Base-by-base conservation (phyloP, 371 early-diverging fungal genomes). In the Blakeslea trispora region DNA sequence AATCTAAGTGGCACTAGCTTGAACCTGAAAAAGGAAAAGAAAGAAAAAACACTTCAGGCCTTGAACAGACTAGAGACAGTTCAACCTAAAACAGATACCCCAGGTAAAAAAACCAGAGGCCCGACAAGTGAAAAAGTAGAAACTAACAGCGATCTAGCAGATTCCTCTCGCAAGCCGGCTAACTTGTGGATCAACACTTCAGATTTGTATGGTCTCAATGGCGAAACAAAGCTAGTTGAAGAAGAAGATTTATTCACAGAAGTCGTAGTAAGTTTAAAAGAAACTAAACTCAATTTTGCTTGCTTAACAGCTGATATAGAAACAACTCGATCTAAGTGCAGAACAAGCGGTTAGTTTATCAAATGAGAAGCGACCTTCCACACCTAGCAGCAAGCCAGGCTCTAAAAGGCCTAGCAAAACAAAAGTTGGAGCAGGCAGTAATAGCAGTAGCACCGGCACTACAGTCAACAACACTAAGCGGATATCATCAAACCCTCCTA, bases 261-360 rank as follows among this genome's bases (percentile, higher is more conserved):
- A 61, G 61, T 66, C 6, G 61, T 53, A 50, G 66, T 66, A 66
- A 53, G 50, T 40, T 19, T 42, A 35, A 10, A 37, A 8, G 7
- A 21, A n/a, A 55, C n/a, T 28, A 28, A 21, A 15, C 4, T n/a
- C 5, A 19, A 1, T 24, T 28, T 55, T 39, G 21, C 5, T 32
- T 40, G 37, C 21, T 22, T 9, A 46, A 24, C 14, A 18, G 13
- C 15, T 37, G 18, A 10, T 17, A 13, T 50, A 65, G 65, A 65
- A 52, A 55, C 65, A 65, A 41, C 40, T 64, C 11, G 64, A 64
- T 49, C 44, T 65, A 34, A 60, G 44, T 37, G 65, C 52, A 28
- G 65, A 65, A 34, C 56, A 52, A 46, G 24, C 60, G 5, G 60
- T 61, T 4, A 56, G 48, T 32, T 43, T 59, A n/a, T 59, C 55